Evolutionary conservation across 2,329 filamentous ascomycete genomes (phyloP).

Genomic region (Fusarium tupiense): DNA sequence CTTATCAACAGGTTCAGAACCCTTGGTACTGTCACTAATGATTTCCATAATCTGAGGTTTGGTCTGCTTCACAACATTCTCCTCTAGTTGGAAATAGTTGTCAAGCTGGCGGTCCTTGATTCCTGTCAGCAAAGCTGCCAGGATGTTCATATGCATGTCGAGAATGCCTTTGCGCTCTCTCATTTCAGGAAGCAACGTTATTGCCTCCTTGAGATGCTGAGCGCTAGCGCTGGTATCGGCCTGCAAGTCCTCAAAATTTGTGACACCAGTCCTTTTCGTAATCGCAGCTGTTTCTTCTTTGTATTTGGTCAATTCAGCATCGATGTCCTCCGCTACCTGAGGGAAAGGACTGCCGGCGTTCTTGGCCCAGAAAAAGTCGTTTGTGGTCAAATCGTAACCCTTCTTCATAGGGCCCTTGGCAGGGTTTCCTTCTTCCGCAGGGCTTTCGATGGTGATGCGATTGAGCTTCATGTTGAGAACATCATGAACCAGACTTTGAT

Average conservation of each 20-base stretch:
- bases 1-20: conserved; percentile 86
- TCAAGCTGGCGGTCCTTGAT: conserved; percentile 97
- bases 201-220: conserved; percentile 94
- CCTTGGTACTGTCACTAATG: conserved; percentile 83
- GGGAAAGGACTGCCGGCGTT: conserved; percentile 93
- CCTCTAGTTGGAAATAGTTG: conserved; percentile 95
- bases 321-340: conserved; percentile 95
- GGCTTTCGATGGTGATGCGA: conserved; percentile 89
- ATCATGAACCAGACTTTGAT: conserved; percentile 84
- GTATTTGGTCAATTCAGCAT: conserved; percentile 91
- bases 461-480: conserved; percentile 74
- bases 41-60: conserved; percentile 90
- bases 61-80: conserved; percentile 89
- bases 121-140: conserved; percentile 77
- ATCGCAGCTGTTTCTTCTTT: conserved; percentile 95
- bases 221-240: conserved; percentile 90
- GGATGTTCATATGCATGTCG: conserved; percentile 99
- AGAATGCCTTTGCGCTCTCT: conserved; percentile 91
- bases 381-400: conserved; percentile 87
- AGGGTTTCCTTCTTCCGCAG: conserved; percentile 79
- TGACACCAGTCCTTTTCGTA: conserved; percentile 93
- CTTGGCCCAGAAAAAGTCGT: conserved; percentile 96
- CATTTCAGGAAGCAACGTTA: conserved; percentile 90
- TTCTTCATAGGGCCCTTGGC: conserved; percentile 83
- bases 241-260: conserved; percentile 90